Evolutionary conservation across 805 yeast genomes (phyloP), one percentile per base, ranked within the genome.

Genomic region (Pichia cabralensis): DNA sequence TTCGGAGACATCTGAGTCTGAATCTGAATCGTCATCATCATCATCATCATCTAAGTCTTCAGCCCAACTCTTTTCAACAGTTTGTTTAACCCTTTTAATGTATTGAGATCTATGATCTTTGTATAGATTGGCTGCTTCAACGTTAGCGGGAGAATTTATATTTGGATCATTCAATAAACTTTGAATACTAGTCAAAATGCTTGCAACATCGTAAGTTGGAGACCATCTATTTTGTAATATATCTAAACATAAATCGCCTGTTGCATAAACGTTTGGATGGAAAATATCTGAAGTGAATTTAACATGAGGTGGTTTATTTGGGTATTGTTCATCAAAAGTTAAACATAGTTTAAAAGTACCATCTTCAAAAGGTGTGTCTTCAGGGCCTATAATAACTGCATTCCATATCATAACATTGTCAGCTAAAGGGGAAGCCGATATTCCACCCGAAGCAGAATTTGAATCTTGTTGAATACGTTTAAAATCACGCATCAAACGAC

Each of bases 371-470:
- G 98, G 97, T 1, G 98, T 92, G 44, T 86, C 96, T 18, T 89
- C 78, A 2, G 98, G 98, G 0, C 98, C 98, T 38, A 92, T 88
- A 42, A 92, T 92, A 39, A 92, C 95, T 0, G 96, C 98, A 58
- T 92, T 92, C 88, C 98, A 92, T 24, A 83, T 73, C 95, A 92
- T 86, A 33, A 92, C 96, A 51, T 92, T 92, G 55, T 92, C 97
- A 5, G 97, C 86, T 34, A 89, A 70, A 5, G 98, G 98, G 5
- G 95, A 83, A 1, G 98, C 98, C 6, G 95, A 83, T 9, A 92
- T 95, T 12, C 98, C 98, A 22, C 94, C 92, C 17, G 98, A 96
- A 4, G 45, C 39, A 10, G 39, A 34, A 9, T 36, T 31, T 10
- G 97, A 92, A 59, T 92, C 98, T 64, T 81, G 92, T 60, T 92